A percentile compares a stretch with the other conserved stretches of the same genome.
These are phyloP conservation scores for Dipodascus geniculatus DNA, from an alignment of 805 yeast species.

Conservation along the genomic window DNA sequence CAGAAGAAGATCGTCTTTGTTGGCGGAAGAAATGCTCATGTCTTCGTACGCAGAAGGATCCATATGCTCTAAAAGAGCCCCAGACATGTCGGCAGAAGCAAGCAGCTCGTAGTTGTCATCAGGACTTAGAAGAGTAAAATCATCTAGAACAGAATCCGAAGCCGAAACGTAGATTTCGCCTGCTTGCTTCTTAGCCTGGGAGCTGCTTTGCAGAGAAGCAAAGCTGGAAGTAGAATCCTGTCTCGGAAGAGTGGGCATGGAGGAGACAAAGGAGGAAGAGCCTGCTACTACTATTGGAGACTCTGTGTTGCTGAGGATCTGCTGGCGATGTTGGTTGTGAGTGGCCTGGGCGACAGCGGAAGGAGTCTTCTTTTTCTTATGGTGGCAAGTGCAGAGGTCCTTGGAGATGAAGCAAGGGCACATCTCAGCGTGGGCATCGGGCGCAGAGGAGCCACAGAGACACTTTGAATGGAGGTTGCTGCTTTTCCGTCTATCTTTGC, in stretches of 20 bases:
- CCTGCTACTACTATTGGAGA: background rate
- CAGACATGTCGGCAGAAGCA: background rate
- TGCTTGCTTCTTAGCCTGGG: background rate
- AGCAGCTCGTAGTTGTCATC: constrained; percentile 4
- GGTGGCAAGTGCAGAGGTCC: constrained; percentile 67
- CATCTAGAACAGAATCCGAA: constrained; percentile 2
- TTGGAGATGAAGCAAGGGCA: constrained; percentile 27
- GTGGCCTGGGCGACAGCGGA: background rate
- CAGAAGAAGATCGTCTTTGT: background rate
- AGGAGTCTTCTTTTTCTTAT: background rate
- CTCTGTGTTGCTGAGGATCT: background rate
- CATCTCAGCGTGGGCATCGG: constrained; percentile 8
- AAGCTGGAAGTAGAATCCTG: background rate
- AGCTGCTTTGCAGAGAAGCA: background rate
- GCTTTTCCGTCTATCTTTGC: constrained; percentile 17
- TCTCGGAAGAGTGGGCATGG: background rate
- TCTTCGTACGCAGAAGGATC: background rate
- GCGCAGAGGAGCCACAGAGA: constrained; percentile 19
- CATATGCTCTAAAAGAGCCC: background rate
- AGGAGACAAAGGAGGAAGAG: background rate
- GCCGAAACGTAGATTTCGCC: background rate
- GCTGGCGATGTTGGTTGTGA: background rate
- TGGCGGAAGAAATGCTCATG: background rate
- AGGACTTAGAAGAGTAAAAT: background rate
- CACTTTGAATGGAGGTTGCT: constrained; percentile 22